phyloP scores from a whole-genome alignment of 2,329 filamentous ascomycete species.

The Penicillium sp. region DNA sequence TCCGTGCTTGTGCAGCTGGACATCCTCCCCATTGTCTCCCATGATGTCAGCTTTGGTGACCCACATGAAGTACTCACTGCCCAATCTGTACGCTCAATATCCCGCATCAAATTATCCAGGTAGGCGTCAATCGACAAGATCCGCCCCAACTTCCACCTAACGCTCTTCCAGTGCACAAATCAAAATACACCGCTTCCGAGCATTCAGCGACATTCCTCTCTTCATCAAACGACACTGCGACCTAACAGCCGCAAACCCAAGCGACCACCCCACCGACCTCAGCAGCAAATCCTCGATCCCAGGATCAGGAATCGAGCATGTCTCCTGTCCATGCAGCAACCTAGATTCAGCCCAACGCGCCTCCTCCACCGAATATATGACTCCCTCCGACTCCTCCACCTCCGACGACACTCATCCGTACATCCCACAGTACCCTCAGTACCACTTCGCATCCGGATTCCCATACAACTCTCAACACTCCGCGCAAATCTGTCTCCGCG shows the following conservation, averaged over 20 bases:
- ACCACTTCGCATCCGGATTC: constrained; percentile 32
- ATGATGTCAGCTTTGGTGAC: constrained; percentile 23
- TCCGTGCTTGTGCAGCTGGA: constrained; percentile 34
- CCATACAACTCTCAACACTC: constrained; percentile 42
- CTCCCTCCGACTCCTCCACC: constrained; percentile 31
- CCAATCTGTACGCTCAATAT: constrained; percentile 38
- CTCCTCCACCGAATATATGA: constrained; percentile 29
- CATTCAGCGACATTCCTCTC: constrained; percentile 44
- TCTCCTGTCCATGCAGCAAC: constrained; percentile 32
- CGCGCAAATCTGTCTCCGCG: constrained; percentile 38
- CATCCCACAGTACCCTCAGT: constrained; percentile 26
- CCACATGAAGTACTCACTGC: constrained; percentile 36
- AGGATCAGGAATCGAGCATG: constrained; percentile 23
- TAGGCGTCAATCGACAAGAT: constrained; percentile 12
- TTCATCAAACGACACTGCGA: constrained; percentile 46
- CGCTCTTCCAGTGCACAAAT: constrained; percentile 38
- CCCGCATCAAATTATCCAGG: constrained; percentile 44
- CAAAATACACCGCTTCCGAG: constrained; percentile 44
- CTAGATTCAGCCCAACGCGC: constrained; percentile 29
- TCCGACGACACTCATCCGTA: constrained; percentile 30
- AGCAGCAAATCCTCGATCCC: constrained; percentile 12
- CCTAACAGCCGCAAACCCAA: constrained; percentile 31
- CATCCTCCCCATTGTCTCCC: constrained; percentile 24
- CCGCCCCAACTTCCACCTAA: background rate
- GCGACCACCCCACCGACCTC: constrained; percentile 3